Percentiles rank a stretch among this genome's conserved stretches.
Conservation (phyloP, 495 filamentous ascomycete genomes). For the Aspergillus egyptiacus region DNA sequence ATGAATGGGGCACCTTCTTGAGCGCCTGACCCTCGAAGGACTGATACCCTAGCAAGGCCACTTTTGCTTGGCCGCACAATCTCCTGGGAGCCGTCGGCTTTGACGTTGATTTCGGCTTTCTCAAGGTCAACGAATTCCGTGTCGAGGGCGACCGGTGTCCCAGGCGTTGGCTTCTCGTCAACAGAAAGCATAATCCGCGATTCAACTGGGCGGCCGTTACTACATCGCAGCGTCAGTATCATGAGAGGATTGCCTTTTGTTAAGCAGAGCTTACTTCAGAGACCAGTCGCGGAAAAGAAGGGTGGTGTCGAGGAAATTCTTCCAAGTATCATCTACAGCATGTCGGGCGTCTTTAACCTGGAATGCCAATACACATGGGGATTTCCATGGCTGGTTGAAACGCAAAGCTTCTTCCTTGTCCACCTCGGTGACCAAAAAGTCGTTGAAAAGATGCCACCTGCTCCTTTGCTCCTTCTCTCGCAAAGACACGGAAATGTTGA, state of each 20-base stretch:
- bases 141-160: slow-evolving; percentile 80
- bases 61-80: slow-evolving; percentile 79
- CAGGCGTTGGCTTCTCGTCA: slow-evolving; percentile 59
- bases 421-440: slow-evolving; percentile 85
- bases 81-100: slow-evolving; percentile 80
- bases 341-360: slow-evolving; percentile 72
- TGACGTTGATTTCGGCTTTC: slow-evolving; percentile 86
- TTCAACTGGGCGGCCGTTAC: slow-evolving; percentile 34
- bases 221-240: slow-evolving; percentile 8
- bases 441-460: slow-evolving; percentile 94
- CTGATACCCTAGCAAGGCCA: slow-evolving; percentile 82
- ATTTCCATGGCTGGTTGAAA: slow-evolving; percentile 87
- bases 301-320: slow-evolving; percentile 69
- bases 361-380: slow-evolving; percentile 78
- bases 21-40: slow-evolving; percentile 70
- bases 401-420: slow-evolving; percentile 73
- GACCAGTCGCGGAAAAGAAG: slow-evolving; percentile 72
- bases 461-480: slow-evolving; percentile 46
- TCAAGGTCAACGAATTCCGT: slow-evolving; percentile 92
- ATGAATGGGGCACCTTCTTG: slow-evolving; percentile 82
- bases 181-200: slow-evolving; percentile 54
- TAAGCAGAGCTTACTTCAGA: slow-evolving; percentile 46
- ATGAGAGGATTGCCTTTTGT: not conserved
- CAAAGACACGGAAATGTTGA: slow-evolving; percentile 76
- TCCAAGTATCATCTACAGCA: slow-evolving; percentile 78